Conservation (phyloP, 345 rosid species). For the Lumnitzera littorea region DNA sequence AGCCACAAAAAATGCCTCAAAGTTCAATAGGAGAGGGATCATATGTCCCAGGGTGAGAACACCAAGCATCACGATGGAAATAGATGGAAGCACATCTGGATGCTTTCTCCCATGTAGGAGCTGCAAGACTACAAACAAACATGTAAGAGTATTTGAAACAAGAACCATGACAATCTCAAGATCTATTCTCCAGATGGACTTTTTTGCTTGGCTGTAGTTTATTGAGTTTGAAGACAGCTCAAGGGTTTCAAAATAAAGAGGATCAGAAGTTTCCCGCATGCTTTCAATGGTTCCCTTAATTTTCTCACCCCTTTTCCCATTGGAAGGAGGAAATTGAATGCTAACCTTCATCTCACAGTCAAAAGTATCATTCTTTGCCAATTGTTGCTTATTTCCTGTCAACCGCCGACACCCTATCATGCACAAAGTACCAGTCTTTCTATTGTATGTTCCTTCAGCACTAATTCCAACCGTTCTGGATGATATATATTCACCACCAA, state of each 20-base stretch:
- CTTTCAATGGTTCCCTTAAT: slow-evolving; percentile 68
- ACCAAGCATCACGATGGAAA: slow-evolving; percentile 55
- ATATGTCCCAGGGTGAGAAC: slow-evolving; percentile 68
- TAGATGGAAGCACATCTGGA: slow-evolving; percentile 59
- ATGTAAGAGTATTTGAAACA: slow-evolving; percentile 62
- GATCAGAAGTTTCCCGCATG: slow-evolving; percentile 46
- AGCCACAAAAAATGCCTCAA: slow-evolving; percentile 55
- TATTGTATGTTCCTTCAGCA: slow-evolving; percentile 74
- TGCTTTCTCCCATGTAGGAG: slow-evolving; percentile 68
- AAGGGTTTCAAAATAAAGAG: slow-evolving; percentile 52
- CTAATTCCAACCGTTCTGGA: slow-evolving; percentile 35
- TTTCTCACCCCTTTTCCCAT: slow-evolving; percentile 34
- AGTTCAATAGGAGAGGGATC: slow-evolving; percentile 72
- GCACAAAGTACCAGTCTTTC: slow-evolving; percentile 58
- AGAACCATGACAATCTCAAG: slow-evolving; percentile 74
- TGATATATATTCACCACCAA: slow-evolving; percentile 13
- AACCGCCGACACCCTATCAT: slow-evolving; percentile 73
- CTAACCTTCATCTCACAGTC: slow-evolving; percentile 60
- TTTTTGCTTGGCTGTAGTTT: slow-evolving; percentile 46
- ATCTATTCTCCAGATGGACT: slow-evolving; percentile 88
- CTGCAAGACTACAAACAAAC: slow-evolving; percentile 63
- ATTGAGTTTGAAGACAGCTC: slow-evolving; percentile 52
- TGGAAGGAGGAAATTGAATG: slow-evolving; percentile 49
- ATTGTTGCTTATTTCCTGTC: slow-evolving; percentile 12
- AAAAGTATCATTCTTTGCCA: slow-evolving; percentile 18